Percentiles rank a stretch among this genome's conserved stretches.
Conservation (phyloP, 2,329 filamentous ascomycete genomes). For the Beauveria asiatica region DNA sequence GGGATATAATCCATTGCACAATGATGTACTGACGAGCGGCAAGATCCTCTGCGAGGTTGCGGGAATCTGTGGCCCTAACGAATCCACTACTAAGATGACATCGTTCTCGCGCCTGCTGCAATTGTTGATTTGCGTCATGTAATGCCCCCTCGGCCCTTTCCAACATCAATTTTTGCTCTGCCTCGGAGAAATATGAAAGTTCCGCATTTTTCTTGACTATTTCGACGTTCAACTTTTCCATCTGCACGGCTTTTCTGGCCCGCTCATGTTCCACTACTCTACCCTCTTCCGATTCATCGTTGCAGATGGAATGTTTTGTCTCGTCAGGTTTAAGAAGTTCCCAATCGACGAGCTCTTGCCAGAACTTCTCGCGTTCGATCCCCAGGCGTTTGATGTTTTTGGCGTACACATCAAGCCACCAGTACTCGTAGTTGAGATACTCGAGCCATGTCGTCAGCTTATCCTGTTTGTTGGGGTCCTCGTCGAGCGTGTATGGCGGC, state of each 20-base stretch:
- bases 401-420: conserved; percentile 15
- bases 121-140: background rate
- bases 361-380: conserved; percentile 19
- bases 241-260: background rate
- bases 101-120: background rate
- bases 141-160: background rate
- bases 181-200: background rate
- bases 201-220: background rate
- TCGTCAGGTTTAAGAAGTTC: conserved; percentile 19
- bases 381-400: conserved; percentile 15
- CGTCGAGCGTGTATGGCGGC: conserved; percentile 20
- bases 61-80: background rate
- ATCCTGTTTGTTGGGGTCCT: conserved; percentile 22
- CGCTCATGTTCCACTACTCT: background rate
- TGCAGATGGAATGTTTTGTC: conserved; percentile 12
- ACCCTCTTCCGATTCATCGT: background rate
- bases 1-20: conserved; percentile 21
- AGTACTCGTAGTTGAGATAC: conserved; percentile 25
- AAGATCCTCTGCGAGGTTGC: conserved; percentile 11
- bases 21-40: conserved; percentile 14
- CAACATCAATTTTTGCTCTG: background rate
- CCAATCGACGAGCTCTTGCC: conserved; percentile 25
- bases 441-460: conserved; percentile 30
- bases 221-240: background rate
- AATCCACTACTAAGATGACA: background rate